Evolutionary conservation across 805 yeast genomes (phyloP).

Genomic region (Grigorovia yakushimaensis): DNA sequence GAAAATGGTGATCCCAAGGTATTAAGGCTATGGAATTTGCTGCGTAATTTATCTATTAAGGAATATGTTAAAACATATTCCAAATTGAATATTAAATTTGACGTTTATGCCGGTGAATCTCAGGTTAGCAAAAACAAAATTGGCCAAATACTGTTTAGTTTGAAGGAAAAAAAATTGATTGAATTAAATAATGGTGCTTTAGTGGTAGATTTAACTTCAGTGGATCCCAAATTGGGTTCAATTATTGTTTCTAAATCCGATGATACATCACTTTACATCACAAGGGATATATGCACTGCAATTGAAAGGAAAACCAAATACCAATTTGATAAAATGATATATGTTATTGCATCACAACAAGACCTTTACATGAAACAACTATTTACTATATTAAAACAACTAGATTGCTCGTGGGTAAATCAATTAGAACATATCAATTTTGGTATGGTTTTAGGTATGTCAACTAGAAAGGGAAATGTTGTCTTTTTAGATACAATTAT

Average conservation of each 20-base stretch:
- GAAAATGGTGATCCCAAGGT: constrained; percentile 88
- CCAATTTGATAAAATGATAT: constrained; percentile 90
- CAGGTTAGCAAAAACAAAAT: constrained; percentile 72
- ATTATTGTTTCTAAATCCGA: constrained; percentile 88
- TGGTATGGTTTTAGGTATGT: constrained; percentile 98
- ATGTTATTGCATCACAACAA: constrained; percentile 94
- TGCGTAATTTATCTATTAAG: constrained; percentile 84
- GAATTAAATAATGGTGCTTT: constrained; percentile 87
- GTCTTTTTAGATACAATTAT: constrained; percentile 92
- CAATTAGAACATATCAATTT: constrained; percentile 77
- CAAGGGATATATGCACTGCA: constrained; percentile 97
- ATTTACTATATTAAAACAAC: constrained; percentile 82
- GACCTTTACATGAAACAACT: constrained; percentile 91
- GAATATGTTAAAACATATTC: constrained; percentile 83
- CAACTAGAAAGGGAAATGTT: constrained; percentile 96
- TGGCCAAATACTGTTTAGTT: constrained; percentile 51
- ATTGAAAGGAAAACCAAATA: constrained; percentile 75
- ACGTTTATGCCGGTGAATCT: constrained; percentile 90
- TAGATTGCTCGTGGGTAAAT: constrained; percentile 84
- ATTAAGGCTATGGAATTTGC: constrained; percentile 67
- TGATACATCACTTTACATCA: constrained; percentile 87
- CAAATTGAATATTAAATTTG: constrained; percentile 82
- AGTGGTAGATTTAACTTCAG: constrained; percentile 72
- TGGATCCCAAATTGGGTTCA: constrained; percentile 88
- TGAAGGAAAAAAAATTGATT: constrained; percentile 60